Evolutionary conservation across 345 rosid genomes (phyloP).

Genomic region (Gossypioides kirkii): DNA sequence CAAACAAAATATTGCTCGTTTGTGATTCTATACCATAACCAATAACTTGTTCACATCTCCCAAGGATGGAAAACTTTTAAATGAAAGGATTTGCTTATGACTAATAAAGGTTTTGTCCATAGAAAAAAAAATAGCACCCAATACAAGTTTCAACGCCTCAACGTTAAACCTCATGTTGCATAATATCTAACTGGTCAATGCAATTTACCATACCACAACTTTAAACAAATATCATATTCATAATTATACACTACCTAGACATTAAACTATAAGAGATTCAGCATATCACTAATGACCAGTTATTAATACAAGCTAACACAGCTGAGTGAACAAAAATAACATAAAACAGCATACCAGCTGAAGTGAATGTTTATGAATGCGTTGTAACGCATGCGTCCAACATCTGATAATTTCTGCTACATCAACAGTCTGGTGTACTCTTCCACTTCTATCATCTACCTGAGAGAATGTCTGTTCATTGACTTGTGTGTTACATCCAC

Average conservation of each 20-base stretch:
- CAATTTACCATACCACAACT: not conserved
- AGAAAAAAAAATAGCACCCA: not conserved
- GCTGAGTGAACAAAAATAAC: conserved; percentile 9
- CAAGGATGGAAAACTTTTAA: not conserved
- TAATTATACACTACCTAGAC: not conserved
- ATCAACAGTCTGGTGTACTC: conserved; percentile 82
- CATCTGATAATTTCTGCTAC: conserved; percentile 95
- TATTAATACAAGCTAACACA: not conserved
- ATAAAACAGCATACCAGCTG: conserved; percentile 60
- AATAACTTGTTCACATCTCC: not conserved
- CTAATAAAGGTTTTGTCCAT: not conserved
- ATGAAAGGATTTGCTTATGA: not conserved
- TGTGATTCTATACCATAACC: not conserved
- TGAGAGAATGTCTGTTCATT: conserved; percentile 61
- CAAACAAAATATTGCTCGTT: not conserved
- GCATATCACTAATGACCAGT: not conserved
- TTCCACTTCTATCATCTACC: conserved; percentile 86
- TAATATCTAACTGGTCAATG: not conserved
- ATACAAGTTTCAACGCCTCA: not conserved
- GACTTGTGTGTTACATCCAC: conserved; percentile 41
- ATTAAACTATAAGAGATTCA: not conserved
- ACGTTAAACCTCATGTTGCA: not conserved
- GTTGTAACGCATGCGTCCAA: conserved; percentile 98
- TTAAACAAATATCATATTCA: not conserved
- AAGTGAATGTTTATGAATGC: conserved; percentile 94